Conservation (phyloP, 2,329 filamentous ascomycete genomes). For the Biscogniauxia sp. region DNA sequence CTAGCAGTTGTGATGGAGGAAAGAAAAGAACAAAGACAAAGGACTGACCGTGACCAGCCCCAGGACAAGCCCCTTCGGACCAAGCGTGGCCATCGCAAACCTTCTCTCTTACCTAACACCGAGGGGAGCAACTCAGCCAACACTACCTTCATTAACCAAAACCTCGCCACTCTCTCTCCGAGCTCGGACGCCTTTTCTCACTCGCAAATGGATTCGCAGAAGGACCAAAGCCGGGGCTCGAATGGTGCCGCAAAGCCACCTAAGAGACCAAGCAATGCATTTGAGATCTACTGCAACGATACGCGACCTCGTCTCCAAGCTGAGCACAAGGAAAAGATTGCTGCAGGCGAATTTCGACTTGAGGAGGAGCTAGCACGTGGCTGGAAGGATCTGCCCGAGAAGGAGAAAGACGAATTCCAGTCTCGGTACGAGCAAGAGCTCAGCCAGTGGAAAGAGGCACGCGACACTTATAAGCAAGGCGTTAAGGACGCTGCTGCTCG, state of each 20-base stretch:
- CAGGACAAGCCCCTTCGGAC: constrained; percentile 75
- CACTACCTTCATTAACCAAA: constrained; percentile 47
- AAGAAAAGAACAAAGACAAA: constrained; percentile 2
- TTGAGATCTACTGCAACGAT: constrained; percentile 55
- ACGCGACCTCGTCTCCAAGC: constrained; percentile 43
- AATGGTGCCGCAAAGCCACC: constrained; percentile 43
- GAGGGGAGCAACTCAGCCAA: constrained; percentile 39
- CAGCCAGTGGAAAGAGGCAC: constrained; percentile 42
- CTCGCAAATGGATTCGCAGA: constrained; percentile 41
- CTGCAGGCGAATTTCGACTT: constrained; percentile 37
- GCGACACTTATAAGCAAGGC: constrained; percentile 36
- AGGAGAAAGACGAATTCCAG: constrained; percentile 49
- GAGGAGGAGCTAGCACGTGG: constrained; percentile 55
- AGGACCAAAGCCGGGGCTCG: constrained; percentile 29
- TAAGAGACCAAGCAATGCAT: constrained; percentile 48
- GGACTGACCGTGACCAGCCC: constrained; percentile 49
- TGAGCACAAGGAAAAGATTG: constrained; percentile 42
- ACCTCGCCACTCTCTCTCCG: constrained; percentile 45
- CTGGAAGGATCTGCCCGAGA: constrained; percentile 53
- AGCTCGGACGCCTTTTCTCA: constrained; percentile 54
- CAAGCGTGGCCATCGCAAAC: constrained; percentile 69
- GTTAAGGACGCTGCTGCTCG: constrained; percentile 29
- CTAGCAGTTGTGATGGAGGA: no score
- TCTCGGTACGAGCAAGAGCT: constrained; percentile 40
- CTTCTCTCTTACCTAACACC: constrained; percentile 45